phyloP scores from a whole-genome alignment of 129 eudicot genomes.

The Heracleum sosnowskyi region DNA sequence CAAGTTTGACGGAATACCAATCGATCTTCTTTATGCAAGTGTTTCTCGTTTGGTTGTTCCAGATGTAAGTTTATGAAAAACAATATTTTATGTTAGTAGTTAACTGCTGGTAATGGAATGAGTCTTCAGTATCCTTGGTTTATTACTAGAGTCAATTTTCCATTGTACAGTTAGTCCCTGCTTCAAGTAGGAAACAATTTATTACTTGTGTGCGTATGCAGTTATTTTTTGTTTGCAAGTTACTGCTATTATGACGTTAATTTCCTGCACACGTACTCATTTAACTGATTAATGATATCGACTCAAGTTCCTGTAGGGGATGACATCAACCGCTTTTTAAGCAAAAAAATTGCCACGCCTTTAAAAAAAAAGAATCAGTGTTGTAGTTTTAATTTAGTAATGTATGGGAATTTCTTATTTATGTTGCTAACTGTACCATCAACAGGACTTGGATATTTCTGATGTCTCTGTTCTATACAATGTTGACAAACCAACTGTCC shows the following conservation, averaged over 20 bases:
- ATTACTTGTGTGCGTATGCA: too few species aligned
- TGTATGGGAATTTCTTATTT: neutral
- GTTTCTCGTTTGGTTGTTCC: conserved; percentile 84
- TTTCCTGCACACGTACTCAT: neutral
- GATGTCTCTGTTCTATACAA: conserved; percentile 56
- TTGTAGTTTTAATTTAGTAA: neutral
- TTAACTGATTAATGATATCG: too few species aligned
- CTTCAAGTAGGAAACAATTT: too few species aligned
- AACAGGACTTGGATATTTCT: conserved; percentile 90
- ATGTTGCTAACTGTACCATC: neutral
- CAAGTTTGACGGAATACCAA: conserved; percentile 76
- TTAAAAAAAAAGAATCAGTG: neutral
- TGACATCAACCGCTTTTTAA: neutral
- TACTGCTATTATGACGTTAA: neutral
- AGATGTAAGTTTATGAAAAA: conserved; percentile 47
- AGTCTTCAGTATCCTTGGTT: neutral
- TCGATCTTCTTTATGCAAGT: conserved; percentile 92
- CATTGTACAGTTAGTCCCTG: neutral
- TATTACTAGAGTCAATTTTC: neutral
- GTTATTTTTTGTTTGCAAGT: neutral
- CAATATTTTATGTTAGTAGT: neutral
- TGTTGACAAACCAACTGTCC: conserved; percentile 84
- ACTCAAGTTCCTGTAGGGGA: too few species aligned
- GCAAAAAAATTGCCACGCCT: neutral
- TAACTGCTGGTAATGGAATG: neutral